Evolutionary conservation across 352 stramenopile genomes (phyloP).

Genomic region (Globisporangium cederbergense): DNA sequence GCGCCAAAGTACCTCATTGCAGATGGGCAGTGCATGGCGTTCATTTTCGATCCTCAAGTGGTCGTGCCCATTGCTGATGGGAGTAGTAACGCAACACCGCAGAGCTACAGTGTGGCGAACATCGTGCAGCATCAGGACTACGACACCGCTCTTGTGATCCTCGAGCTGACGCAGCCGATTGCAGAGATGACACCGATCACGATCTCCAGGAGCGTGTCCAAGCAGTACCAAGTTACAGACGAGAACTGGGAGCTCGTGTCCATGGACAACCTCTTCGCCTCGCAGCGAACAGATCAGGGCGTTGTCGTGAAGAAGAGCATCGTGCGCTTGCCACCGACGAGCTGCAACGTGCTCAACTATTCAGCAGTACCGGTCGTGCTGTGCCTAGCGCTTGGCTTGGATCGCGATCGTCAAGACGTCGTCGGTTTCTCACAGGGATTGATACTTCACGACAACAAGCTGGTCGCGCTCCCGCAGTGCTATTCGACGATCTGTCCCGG

Average conservation of each 20-base stretch:
- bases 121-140: conserved; percentile 8
- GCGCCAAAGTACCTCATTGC: conserved; percentile 10
- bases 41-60: background rate
- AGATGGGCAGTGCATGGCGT: background rate
- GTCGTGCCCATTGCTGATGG: background rate
- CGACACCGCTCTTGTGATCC: background rate
- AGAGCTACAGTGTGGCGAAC: conserved; percentile 1
- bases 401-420: conserved; percentile 6
- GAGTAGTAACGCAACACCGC: background rate
- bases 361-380: background rate
- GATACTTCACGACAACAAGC: conserved; percentile 10
- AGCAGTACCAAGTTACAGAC: conserved; percentile 8
- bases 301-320: conserved; percentile 3
- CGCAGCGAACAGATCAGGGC: background rate
- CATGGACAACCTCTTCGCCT: conserved; percentile 14
- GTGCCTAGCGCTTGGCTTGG: conserved; percentile 9
- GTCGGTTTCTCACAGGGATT: conserved; percentile 10
- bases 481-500: conserved; percentile 9
- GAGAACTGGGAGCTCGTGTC: conserved; percentile 10
- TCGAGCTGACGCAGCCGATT: conserved; percentile 1
- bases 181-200: conserved; percentile 7
- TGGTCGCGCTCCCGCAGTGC: conserved; percentile 14
- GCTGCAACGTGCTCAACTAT: background rate
- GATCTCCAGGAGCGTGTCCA: conserved; percentile 7
- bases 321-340: conserved; percentile 9